Evolutionary conservation across 164 flowering plant genomes (phyloP).

Genomic region (Sextonia rubra): DNA sequence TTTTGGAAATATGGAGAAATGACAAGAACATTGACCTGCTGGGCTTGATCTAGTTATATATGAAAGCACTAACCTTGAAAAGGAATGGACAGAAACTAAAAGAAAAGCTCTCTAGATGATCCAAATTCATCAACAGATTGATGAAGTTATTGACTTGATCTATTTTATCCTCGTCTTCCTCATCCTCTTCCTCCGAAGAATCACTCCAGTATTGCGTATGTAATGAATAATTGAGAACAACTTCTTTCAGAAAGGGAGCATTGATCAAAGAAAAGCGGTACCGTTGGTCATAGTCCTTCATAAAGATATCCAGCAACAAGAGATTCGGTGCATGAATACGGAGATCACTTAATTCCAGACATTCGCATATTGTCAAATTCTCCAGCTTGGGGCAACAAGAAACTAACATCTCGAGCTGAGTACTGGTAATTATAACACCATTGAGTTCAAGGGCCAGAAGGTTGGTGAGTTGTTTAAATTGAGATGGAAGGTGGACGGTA

Average conservation of each 20-base stretch:
- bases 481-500: neutral
- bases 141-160: neutral
- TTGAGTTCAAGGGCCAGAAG: neutral
- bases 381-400: neutral
- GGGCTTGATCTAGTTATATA: too few species aligned
- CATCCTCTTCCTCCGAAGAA: neutral
- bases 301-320: neutral
- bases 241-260: neutral
- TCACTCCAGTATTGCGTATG: too few species aligned
- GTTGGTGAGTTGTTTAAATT: neutral
- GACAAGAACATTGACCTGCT: too few species aligned
- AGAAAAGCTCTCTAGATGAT: neutral
- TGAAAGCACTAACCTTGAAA: neutral
- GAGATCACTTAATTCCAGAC: too few species aligned
- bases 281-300: neutral
- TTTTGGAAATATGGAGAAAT: too few species aligned
- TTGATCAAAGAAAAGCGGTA: neutral
- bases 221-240: neutral
- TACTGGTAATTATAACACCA: neutral
- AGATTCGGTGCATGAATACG: neutral
- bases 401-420: neutral
- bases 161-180: neutral
- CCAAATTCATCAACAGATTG: neutral
- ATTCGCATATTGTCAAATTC: neutral
- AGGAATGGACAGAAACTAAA: neutral